A percentile compares a stretch with the other conserved stretches of the same genome.
Evolutionary conservation across 345 rosid genomes (phyloP).

Genomic region (Euclidium syriacum): DNA sequence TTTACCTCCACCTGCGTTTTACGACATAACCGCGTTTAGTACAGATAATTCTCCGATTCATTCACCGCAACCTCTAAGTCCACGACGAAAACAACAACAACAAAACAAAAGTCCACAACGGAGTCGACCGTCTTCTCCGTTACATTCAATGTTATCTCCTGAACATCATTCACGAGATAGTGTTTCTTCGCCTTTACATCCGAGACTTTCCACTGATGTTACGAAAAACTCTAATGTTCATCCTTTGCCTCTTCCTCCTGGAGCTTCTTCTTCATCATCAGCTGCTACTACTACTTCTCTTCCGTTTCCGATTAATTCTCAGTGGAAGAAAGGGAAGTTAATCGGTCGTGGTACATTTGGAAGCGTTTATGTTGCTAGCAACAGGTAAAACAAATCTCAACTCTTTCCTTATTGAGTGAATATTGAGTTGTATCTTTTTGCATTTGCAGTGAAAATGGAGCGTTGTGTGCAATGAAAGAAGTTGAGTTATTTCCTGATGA

Average conservation of each 20-base stretch:
- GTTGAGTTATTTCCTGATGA: conserved; percentile 90
- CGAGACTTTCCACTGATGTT: conserved; percentile 39
- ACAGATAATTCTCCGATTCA: conserved; percentile 63
- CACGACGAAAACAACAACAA: too few relatives aligned
- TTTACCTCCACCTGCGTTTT: conserved; percentile 53
- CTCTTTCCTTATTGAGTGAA: not conserved
- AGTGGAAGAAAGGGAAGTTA: conserved; percentile 94
- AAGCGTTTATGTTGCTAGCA: conserved; percentile 89
- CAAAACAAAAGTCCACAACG: conserved; percentile 40
- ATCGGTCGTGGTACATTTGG: conserved; percentile 99
- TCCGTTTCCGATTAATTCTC: conserved; percentile 41
- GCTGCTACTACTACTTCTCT: conserved; percentile 35
- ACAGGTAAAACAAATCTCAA: too few relatives aligned
- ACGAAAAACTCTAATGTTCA: conserved; percentile 44
- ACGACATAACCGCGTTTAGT: conserved; percentile 44
- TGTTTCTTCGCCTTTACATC: conserved; percentile 46
- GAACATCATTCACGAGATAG: conserved; percentile 43
- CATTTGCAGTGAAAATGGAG: conserved; percentile 78
- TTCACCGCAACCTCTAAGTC: conserved; percentile 63
- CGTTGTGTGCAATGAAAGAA: conserved; percentile 97
- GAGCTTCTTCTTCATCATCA: conserved; percentile 46
- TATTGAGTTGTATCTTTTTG: conserved; percentile 17
- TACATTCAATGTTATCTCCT: conserved; percentile 37
- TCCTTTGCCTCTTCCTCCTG: conserved; percentile 94
- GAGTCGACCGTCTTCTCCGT: conserved; percentile 41